Evolutionary conservation across 2,329 filamentous ascomycete species (phyloP), one percentile per base, ranked within the genome.

Genomic region (Cercospora sojina): DNA sequence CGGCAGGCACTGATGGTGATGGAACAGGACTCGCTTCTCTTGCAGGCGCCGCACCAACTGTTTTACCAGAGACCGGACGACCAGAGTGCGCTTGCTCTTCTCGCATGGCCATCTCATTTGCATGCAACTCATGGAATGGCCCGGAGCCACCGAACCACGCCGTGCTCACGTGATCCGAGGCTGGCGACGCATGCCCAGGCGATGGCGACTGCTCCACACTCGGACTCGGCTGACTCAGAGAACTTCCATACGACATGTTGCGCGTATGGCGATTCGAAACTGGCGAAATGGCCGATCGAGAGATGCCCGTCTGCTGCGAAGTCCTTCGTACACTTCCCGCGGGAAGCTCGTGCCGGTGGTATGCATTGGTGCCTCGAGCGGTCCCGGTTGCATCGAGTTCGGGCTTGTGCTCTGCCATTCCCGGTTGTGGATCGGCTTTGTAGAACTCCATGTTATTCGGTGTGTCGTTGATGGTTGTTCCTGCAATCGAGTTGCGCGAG

Each of bases 261-360:
- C 56, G 58, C n/a, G 64, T 60, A n/a, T 66, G 61, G 38, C 62
- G 56, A 57, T 68, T 64, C 13, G 62, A 64, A 9, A 69, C 55
- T 10, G 69, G 69, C 25, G 69, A 70, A 7, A 70, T 65, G 13
- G 65, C 67, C 16, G 61, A 63, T 61, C 65, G 56, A 12, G 65
- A 69, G 5, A 67, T 60, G 9, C 64, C 65, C 20, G 67, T 66
- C 58, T 64, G 63, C 58, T 67, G 58, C 8, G 62, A 65, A 13
- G 66, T 65, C 23, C 63, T 60, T 9, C 66, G 63, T 5, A 68
- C 63, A 38, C 59, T 59, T 18, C 64, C 68, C 9, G 47, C 59
- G 25, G 47, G 67, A 5, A 71, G 64, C 56, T 71, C 69, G 31
- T 69, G 69, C 5, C 67, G 63, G 38, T 67, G 59, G 18, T 59